Conservation (phyloP, 2,329 filamentous ascomycete species). For the Neonectria neomacrospora region DNA sequence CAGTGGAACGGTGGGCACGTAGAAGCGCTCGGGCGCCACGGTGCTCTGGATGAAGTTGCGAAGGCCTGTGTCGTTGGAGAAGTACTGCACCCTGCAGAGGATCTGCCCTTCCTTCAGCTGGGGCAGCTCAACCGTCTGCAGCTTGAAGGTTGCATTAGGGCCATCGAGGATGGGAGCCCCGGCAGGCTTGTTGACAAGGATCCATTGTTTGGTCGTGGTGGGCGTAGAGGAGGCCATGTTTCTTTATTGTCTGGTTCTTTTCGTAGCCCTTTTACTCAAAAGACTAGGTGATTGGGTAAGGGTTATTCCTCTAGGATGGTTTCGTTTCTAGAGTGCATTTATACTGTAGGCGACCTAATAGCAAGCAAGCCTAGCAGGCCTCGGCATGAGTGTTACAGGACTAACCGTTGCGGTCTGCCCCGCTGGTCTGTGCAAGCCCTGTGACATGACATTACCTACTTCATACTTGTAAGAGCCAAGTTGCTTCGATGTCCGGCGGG, state of each 20-base stretch:
- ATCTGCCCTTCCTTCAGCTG: constrained; percentile 43
- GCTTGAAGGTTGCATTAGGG: constrained; percentile 43
- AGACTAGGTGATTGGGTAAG: constrained; percentile 17
- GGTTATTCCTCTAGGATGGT: constrained; percentile 5
- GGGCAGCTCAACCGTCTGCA: constrained; percentile 41
- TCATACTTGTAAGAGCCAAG: neutral
- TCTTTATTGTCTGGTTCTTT: neutral
- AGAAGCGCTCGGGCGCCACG: constrained; percentile 44
- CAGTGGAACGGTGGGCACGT: constrained; percentile 44
- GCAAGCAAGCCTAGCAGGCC: too few relatives aligned
- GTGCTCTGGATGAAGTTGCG: constrained; percentile 46
- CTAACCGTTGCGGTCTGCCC: constrained; percentile 4
- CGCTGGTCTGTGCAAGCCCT: constrained; percentile 11
- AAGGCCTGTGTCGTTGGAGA: constrained; percentile 46
- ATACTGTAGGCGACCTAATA: constrained; percentile 6
- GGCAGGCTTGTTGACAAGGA: constrained; percentile 42
- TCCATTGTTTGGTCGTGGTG: constrained; percentile 47
- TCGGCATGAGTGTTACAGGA: neutral
- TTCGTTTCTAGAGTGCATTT: constrained; percentile 15
- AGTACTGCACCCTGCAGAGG: constrained; percentile 43
- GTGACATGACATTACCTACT: constrained; percentile 12
- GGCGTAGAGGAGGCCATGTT: constrained; percentile 37
- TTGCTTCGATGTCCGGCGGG: neutral
- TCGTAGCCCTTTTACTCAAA: too few relatives aligned
- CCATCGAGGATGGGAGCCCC: constrained; percentile 42